Conservation (phyloP, 2,329 filamentous ascomycete species). For the Colletotrichum nymphaeae region DNA sequence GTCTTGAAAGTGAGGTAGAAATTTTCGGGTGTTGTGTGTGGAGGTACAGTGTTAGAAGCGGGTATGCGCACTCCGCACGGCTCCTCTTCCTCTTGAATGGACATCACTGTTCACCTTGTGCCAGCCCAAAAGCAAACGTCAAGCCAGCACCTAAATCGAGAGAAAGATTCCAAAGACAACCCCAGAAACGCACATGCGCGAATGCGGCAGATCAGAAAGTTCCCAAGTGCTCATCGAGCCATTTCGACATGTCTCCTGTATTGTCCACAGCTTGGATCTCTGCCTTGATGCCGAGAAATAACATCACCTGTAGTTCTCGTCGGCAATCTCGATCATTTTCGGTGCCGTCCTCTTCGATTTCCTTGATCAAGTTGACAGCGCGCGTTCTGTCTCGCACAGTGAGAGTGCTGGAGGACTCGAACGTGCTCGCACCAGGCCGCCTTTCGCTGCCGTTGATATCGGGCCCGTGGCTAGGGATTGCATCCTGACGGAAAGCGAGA, state of each 20-base stretch:
- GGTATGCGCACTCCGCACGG: constrained; percentile 17
- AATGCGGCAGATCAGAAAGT: neutral
- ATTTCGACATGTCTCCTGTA: constrained; percentile 59
- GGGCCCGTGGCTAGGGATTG: neutral
- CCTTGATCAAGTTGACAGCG: constrained; percentile 64
- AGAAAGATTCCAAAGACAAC: neutral
- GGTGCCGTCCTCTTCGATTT: constrained; percentile 42
- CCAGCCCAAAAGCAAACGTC: neutral
- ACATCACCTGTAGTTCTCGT: constrained; percentile 76
- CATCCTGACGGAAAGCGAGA: constrained; percentile 40
- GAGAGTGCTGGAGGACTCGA: constrained; percentile 46
- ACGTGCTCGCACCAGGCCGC: neutral
- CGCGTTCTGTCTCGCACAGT: constrained; percentile 67
- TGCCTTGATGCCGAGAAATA: constrained; percentile 79
- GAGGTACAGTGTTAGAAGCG: constrained; percentile 30
- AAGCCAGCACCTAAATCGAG: neutral
- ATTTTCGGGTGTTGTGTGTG: constrained; percentile 35
- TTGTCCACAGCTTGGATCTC: constrained; percentile 80
- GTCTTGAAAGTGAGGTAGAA: constrained; percentile 23
- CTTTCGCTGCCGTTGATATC: neutral
- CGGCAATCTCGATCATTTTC: constrained; percentile 52
- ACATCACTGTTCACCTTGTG: neutral
- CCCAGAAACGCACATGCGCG: too few species aligned
- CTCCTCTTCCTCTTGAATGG: neutral
- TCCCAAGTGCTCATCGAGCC: constrained; percentile 59